Base-by-base conservation (phyloP, 2,329 filamentous ascomycete genomes). In the Nectriaceae sp. region DNA sequence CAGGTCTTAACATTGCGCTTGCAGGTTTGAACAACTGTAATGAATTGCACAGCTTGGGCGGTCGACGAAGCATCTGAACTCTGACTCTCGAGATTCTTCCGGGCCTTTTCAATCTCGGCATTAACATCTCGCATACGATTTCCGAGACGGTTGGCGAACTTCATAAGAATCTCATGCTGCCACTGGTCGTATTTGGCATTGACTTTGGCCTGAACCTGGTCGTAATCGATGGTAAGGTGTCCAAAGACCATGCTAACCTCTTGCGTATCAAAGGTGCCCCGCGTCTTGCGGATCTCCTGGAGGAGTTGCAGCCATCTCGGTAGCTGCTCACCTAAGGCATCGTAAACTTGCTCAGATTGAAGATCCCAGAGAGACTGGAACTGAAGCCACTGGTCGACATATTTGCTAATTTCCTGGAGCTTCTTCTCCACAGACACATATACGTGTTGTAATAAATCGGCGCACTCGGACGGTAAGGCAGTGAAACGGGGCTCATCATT, bases 131-230 rank as follows among this genome's bases (percentile, higher is more conserved):
- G 83, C 85, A 97, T 95, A 42, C 92, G 89, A 54, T 84, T 88
- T 40, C 92, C 90, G 39, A 99, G 86, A 47, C 94, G 90, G 47
- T 82, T 81, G 31, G 91, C 94, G 70, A 99, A 99, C 67, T 96
- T 96, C 60, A 89, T 83, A 31, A 97, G 78, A 46, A 99, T 96
- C 57, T 99, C 94, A 62, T 97, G 90, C 69, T 99, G 94, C 94
- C 95, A 99, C 69, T 97, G 93, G 66, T 99, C 95, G 66, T 99
- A 99, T 69, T 97, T 99, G 61, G 91, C 90, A 63, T 97, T 99
- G 69, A 99, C 94, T 71, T 96, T 97, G 48, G 93, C 90, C 70
- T 99, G 95, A 0, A 99, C 94, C 70, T 99, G 95, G 62, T 97
- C 94, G 64, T 99, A 99, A 68, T 99, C 93, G 63, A 99, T 91